Evolutionary conservation across 768 basidiomycete species (phyloP), one percentile per base, ranked within the genome.

Genomic region (Podaxis rugospora): DNA sequence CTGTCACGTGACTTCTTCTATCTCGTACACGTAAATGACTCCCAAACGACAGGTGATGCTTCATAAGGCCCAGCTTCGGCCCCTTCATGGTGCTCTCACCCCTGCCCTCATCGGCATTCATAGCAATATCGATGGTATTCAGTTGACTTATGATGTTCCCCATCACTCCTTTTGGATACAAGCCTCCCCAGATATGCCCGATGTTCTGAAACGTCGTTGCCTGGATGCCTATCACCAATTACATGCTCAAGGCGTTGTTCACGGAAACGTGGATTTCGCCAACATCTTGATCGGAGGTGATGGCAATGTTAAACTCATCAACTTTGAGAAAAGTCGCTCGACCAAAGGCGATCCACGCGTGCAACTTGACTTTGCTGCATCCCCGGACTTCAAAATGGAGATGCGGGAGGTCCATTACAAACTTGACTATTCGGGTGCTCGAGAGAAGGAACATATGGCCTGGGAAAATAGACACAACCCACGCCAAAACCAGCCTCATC

Each of bases 101-200:
- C 84, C 86, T 0, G 67, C 72, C 40, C 68, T 88, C 59, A 83
- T 88, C 52, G 80, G 79, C 42, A 75, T 82, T 21, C 79, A 79
- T 67, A 62, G 75, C 21, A 69, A 71, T 62, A 66, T 75, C 27
- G 73, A 72, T 53, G 66, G 71, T 9, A 71, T 82, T 50, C 76
- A 76, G 65, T 66, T 81, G 5, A 69, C 79, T 11, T 81, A 84
- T 76, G 83, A 82, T 64, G 71, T 80, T 14, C 87, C 87, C 0
- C 83, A 87, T 64, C 73, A 71, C 14, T 75, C 77, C 5, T 84
- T 86, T 68, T 87, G 87, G 85, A 78, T 85, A 62, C 80, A 86
- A 63, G 83, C 87, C 13, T 82, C 79, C 4, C 69, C 79, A 2
- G 77, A 75, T 46, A 87, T 88, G 85, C 84, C 86, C 3, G 64